Evolutionary conservation across 208 protist genomes (phyloP).

Genomic region (Blechomonas ayalai): DNA sequence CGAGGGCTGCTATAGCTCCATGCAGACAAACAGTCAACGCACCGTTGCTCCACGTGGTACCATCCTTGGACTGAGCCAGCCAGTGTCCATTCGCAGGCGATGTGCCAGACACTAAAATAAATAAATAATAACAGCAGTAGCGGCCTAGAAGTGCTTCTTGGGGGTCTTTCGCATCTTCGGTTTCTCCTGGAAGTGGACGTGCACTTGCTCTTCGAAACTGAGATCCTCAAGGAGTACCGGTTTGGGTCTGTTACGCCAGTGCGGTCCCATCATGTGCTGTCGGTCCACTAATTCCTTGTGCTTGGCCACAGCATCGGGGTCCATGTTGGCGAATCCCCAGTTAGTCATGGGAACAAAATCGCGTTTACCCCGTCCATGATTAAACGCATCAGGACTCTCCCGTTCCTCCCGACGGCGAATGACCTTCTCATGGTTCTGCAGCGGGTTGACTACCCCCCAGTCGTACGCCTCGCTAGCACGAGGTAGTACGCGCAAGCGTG

Average conservation of each 20-base stretch:
- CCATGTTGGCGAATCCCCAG: slow-evolving; percentile 86
- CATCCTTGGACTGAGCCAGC: too few species aligned
- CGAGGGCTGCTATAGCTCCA: too few species aligned
- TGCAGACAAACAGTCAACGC: too few species aligned
- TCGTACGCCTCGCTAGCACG: slow-evolving; percentile 76
- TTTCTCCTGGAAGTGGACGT: slow-evolving; percentile 81
- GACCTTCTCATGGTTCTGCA: slow-evolving; percentile 64
- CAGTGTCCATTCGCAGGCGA: too few species aligned
- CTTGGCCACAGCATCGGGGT: slow-evolving; percentile 73
- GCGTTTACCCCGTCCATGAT: slow-evolving; percentile 62
- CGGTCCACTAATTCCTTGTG: slow-evolving; percentile 85
- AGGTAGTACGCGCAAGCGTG: slow-evolving; percentile 68
- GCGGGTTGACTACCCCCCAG: slow-evolving; percentile 79
- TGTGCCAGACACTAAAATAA: too few species aligned
- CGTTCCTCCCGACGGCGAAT: slow-evolving; percentile 49
- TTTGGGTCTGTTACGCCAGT: slow-evolving; percentile 78
- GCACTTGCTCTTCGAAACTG: slow-evolving; percentile 85
- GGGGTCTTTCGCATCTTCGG: slow-evolving; percentile 86
- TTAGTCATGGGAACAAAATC: slow-evolving; percentile 92
- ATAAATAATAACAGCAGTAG: slow-evolving; percentile 17
- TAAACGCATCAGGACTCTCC: slow-evolving; percentile 71
- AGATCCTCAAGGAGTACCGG: slow-evolving; percentile 81
- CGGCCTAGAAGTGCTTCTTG: slow-evolving; percentile 80
- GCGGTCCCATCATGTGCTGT: slow-evolving; percentile 83
- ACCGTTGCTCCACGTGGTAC: too few species aligned